Base-by-base conservation (phyloP, 257 asterid genomes). In the Handroanthus guayacan region DNA sequence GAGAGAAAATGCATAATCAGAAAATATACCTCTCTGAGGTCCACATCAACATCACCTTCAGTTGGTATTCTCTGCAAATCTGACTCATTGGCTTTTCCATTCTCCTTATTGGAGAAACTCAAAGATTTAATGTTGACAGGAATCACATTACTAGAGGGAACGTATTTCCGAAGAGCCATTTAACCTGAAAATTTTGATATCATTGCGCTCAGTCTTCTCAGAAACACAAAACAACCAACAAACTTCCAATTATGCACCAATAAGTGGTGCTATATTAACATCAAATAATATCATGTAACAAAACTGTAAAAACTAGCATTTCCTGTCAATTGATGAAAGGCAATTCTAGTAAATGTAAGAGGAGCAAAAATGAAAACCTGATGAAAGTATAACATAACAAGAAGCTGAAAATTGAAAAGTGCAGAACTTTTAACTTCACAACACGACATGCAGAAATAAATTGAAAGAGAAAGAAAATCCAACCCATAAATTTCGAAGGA, bases 1-100 rank as follows among this genome's bases (percentile, higher is more conserved):
- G 99, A 95, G 74, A 95, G 88, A 84, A 95, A 95, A 89, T 95
- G 99, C 98, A 95, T 90, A 72, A 95, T 95, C 65, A 95, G 89
- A 82, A 94, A 92, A 83, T 90, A 92, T n/a, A 95, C 80, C 90
- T 95, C 99, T 81, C 94, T 86, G 81, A 92, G 87, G 82, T 95
- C 97, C 73, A 91, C 76, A 83, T 92, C 96, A 66, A 85, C 85
- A 84, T 87, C 87, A 75, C 85, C 86, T 80, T 85, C 95, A 50
- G 82, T 68, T 62, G 87, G 83, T 66, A 84, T 85, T 69, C 79
- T 85, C 79, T 82, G 90, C 54, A 76, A 66, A 63, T 86, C 91
- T 54, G 86, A 83, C 72, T 84, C 87, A 67, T 79, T 85, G 77
- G 88, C 83, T 82, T 84, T 90, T 69, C 86, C 97, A 80, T 84